phyloP scores from a whole-genome alignment of 257 asterid species.

The Ilex asprella region DNA sequence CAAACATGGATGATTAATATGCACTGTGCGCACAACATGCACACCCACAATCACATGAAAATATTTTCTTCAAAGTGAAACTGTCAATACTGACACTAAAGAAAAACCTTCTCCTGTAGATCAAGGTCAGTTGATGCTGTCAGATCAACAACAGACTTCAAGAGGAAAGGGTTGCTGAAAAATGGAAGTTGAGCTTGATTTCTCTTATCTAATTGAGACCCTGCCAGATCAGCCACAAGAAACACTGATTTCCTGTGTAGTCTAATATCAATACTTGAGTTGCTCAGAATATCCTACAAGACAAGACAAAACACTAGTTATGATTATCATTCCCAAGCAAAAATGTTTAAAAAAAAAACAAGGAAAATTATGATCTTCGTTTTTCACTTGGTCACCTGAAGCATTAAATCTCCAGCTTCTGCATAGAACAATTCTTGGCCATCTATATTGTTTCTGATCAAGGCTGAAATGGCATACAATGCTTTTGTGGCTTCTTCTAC shows the following conservation, averaged over 20 bases:
- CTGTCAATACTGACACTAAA: not conserved
- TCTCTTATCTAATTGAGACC: slow-evolving; percentile 37
- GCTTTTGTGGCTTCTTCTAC: slow-evolving; percentile 79
- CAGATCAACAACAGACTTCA: slow-evolving; percentile 63
- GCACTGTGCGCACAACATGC: too few species aligned
- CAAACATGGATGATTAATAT: too few species aligned
- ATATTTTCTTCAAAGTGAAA: too few species aligned
- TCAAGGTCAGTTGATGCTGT: slow-evolving; percentile 57
- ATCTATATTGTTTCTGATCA: slow-evolving; percentile 51
- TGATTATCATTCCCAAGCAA: slow-evolving; percentile 12
- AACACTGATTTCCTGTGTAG: slow-evolving; percentile 52
- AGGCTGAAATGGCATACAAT: slow-evolving; percentile 71
- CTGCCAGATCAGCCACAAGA: slow-evolving; percentile 66
- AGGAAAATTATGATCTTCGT: slow-evolving; percentile 1
- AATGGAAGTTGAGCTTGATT: slow-evolving; percentile 26
- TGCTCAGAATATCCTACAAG: slow-evolving; percentile 62
- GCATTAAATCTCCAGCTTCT: slow-evolving; percentile 65
- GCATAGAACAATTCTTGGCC: slow-evolving; percentile 61
- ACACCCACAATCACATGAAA: too few species aligned
- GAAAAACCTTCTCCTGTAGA: slow-evolving; percentile 80
- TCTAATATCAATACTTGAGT: slow-evolving; percentile 61
- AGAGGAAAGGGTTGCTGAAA: slow-evolving; percentile 45
- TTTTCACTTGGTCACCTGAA: slow-evolving; percentile 53
- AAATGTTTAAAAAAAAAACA: slow-evolving; percentile 5
- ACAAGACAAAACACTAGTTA: not conserved